Evolutionary conservation across 441 rosid species (phyloP).

Genomic region (Biscutella laevigata): DNA sequence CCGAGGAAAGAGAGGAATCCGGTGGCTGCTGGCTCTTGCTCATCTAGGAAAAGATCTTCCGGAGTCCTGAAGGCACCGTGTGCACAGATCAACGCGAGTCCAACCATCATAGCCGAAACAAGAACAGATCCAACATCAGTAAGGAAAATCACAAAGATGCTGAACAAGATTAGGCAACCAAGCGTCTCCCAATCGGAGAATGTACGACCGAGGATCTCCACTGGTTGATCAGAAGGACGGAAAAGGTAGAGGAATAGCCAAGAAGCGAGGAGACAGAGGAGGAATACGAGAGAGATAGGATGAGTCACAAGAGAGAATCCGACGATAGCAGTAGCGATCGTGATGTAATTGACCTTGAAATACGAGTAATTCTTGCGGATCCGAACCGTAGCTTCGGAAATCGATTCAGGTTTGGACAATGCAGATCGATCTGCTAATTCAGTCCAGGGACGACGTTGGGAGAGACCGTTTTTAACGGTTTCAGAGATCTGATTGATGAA

Average conservation of each 20-base stretch:
- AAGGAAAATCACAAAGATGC: constrained; percentile 51
- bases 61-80: constrained; percentile 71
- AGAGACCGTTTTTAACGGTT: constrained; percentile 45
- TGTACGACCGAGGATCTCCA: constrained; percentile 42
- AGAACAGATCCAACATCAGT: constrained; percentile 67
- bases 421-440: constrained; percentile 52
- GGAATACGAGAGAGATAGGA: constrained; percentile 56
- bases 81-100: constrained; percentile 51
- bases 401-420: constrained; percentile 45
- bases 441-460: constrained; percentile 66
- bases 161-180: constrained; percentile 40
- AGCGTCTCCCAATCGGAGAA: constrained; percentile 72
- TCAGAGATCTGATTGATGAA: constrained; percentile 51
- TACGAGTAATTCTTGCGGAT: constrained; percentile 57
- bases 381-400: constrained; percentile 57
- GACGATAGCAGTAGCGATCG: constrained; percentile 43
- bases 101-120: constrained; percentile 56
- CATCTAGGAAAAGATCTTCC: constrained; percentile 65
- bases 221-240: constrained; percentile 59
- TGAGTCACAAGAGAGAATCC: constrained; percentile 54
- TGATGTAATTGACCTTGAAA: constrained; percentile 55
- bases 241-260: constrained; percentile 62
- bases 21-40: constrained; percentile 44
- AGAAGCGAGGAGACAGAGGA: constrained; percentile 45
- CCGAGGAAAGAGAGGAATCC: constrained; percentile 65